Evolutionary conservation across 1,284 basidiomycete species (phyloP), one percentile per base, ranked within the genome.

Genomic region (Melampsora larici-populina): DNA sequence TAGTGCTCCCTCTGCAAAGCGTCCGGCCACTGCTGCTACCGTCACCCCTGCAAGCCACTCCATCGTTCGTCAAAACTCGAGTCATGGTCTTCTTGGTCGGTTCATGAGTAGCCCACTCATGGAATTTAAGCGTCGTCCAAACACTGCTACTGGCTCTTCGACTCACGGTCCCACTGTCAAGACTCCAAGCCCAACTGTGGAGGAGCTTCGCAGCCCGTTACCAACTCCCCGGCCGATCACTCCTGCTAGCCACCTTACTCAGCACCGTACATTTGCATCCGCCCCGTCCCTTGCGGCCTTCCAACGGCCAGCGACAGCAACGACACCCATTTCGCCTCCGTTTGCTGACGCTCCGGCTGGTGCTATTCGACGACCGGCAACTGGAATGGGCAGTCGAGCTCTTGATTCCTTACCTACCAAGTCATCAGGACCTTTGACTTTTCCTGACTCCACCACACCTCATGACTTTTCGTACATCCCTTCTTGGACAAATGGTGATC

Each of bases 131-230:
- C 58, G 71, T 13, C 71, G 71, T 8, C 71, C 71, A 2, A 75
- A 75, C 64, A 75, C 72, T 36, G 62, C 72, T 24, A 66, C 72
- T 40, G 72, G 72, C 24, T 7, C 36, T 33, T n/a, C 62, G 55
- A 75, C 26, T 40, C 18, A 67, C 26, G 18, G 49, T 43, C 6
- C 24, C 64, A 49, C n/a, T 66, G 65, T 43, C 64, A 63, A 21
- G 72, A 46, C 17, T 43, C 63, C 51, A 33, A 67, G 29, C 40
- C 62, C 26, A 13, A 33, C 48, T 17, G 11, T n/a, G n/a, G 55
- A 58, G 21, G n/a, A n/a, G 8, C n/a, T 58, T 11, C 55, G n/a
- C 26, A 58, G n/a, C 7, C 55, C 55, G n/a, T 15, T 29, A 24
- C 18, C 55, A 4, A 58, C 55, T 58, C 55, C 55, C 13, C 55